Conservation (phyloP, 2,329 filamentous ascomycete species). For the Aureobasidium subglaciale region DNA sequence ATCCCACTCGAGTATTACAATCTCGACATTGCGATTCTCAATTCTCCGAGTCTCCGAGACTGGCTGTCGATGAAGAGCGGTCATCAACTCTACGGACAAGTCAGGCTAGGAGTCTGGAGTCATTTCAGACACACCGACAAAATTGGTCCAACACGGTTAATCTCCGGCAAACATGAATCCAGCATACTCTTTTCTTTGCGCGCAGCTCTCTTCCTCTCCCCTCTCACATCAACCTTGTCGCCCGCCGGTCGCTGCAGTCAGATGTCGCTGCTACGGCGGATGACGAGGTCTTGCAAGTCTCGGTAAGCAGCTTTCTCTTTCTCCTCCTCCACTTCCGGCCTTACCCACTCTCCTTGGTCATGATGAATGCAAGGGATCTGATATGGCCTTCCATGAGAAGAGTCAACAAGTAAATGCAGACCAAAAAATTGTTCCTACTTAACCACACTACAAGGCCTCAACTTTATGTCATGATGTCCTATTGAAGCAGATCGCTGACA, state of each 20-base stretch:
- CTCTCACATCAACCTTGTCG: not conserved
- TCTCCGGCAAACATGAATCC: not conserved
- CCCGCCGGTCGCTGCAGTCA: not conserved
- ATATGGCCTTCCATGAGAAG: not conserved
- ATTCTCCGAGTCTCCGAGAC: no score
- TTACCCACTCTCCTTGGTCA: no score
- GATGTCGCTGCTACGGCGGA: not conserved
- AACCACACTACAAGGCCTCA: not conserved
- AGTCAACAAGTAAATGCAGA: not conserved
- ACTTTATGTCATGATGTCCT: not conserved
- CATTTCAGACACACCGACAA: no score
- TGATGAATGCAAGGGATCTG: conserved; percentile 14
- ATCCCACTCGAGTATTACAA: no score
- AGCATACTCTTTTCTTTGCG: not conserved
- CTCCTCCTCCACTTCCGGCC: not conserved
- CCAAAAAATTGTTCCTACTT: conserved; percentile 10
- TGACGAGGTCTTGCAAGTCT: not conserved
- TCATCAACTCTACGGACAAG: no score
- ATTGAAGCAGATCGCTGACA: not conserved
- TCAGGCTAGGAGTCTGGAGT: no score
- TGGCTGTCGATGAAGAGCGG: no score
- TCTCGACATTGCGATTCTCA: no score
- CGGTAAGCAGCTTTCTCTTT: not conserved
- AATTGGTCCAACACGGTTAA: not conserved
- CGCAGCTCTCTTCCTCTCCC: not conserved